A percentile compares a stretch with the other conserved stretches of the same genome.
phyloP scores from a whole-genome alignment of 1,139 yeast species.

The Lipomyces yarrowii region DNA sequence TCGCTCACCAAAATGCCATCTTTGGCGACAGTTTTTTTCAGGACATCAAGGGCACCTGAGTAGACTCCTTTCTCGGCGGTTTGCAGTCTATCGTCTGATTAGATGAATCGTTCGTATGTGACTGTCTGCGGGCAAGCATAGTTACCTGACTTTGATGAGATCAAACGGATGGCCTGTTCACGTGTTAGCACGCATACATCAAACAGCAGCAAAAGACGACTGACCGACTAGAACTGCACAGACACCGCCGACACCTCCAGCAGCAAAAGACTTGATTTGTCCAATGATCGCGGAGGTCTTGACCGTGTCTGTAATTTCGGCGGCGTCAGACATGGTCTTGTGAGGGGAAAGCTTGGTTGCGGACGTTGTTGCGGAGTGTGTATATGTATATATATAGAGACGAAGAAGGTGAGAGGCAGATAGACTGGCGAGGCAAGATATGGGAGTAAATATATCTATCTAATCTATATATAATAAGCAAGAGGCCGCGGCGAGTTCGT shows the following conservation, averaged over 20 bases:
- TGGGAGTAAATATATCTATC: too few species aligned
- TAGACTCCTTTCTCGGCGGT: constrained; percentile 57
- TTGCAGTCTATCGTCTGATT: constrained; percentile 52
- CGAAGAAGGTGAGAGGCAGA: not conserved
- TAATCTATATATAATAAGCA: not conserved
- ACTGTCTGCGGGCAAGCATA: not conserved
- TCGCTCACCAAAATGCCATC: constrained; percentile 58
- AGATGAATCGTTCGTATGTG: too few species aligned
- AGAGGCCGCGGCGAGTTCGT: not conserved
- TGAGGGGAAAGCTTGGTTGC: not conserved
- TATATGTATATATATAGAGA: not conserved
- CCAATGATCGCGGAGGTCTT: constrained; percentile 41
- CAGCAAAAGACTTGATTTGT: constrained; percentile 72
- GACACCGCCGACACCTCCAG: constrained; percentile 87
- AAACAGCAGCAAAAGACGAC: constrained; percentile 2
- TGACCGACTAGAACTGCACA: constrained; percentile 85
- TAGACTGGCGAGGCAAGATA: not conserved
- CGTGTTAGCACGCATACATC: not conserved
- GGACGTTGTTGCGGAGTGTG: not conserved
- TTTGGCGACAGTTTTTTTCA: constrained; percentile 64
- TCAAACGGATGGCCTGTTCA: constrained; percentile 75
- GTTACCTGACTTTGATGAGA: constrained; percentile 74
- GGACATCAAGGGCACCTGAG: constrained; percentile 63
- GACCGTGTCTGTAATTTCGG: constrained; percentile 29
- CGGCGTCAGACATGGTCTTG: constrained; percentile 30